Evolutionary conservation across 257 asterid species (phyloP).

Genomic region (Fraxinus pennsylvanica): DNA sequence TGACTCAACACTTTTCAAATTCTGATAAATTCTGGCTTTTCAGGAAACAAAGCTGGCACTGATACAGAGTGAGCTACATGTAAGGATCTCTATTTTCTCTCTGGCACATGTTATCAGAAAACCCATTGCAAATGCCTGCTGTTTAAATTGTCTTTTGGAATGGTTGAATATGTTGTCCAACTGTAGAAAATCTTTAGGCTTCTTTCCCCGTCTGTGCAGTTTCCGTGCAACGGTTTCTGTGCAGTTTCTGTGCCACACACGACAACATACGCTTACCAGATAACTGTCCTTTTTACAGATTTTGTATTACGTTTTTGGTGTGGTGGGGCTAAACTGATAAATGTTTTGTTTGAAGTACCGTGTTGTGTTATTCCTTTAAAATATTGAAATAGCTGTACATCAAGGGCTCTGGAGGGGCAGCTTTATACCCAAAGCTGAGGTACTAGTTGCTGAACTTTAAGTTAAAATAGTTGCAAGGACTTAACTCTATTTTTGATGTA

Average conservation of each 20-base stretch:
- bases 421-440: neutral
- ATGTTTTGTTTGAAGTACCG: neutral
- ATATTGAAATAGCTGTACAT: neutral
- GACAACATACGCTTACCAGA: neutral
- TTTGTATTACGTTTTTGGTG: neutral
- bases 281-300: neutral
- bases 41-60: constrained; percentile 86
- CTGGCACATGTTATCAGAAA: neutral
- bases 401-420: neutral
- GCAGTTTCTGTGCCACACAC: neutral
- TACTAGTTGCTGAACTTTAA: neutral
- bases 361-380: neutral
- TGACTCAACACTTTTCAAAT: constrained; percentile 16
- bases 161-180: neutral
- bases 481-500: neutral
- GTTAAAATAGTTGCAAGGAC: neutral
- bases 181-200: neutral
- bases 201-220: neutral
- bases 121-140: neutral
- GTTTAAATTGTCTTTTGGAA: neutral
- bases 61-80: constrained; percentile 64
- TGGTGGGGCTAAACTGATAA: neutral
- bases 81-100: constrained; percentile 39
- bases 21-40: constrained; percentile 33
- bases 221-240: neutral